Percentiles rank a stretch among this genome's conserved stretches.
phyloP scores from a whole-genome alignment of 163 green algal genomes.

The Trebouxia gelatinosa region DNA sequence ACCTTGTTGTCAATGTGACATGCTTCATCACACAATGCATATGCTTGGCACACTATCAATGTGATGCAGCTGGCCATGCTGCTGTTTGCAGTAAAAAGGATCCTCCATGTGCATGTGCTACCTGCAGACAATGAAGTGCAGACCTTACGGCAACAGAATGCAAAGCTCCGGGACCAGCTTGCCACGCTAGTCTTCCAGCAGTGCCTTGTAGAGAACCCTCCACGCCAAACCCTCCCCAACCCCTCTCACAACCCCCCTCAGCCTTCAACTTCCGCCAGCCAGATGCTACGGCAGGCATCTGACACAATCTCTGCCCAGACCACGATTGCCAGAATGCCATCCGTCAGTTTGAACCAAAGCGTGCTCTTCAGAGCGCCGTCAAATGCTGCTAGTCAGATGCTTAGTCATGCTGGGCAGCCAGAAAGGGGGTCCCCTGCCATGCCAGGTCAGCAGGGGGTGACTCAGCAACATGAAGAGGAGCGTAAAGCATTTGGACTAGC shows the following conservation, averaged over 20 bases:
- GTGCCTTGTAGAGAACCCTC: constrained; percentile 11
- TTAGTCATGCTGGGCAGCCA: background rate
- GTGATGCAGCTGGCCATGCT: background rate
- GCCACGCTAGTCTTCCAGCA: constrained; percentile 20
- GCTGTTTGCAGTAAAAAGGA: background rate
- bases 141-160: background rate
- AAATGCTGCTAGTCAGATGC: background rate
- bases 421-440: background rate
- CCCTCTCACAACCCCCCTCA: constrained; percentile 4
- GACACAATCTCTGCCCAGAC: background rate
- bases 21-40: too few species aligned
- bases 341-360: constrained; percentile 2
- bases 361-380: constrained; percentile 4
- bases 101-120: background rate
- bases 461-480: constrained; percentile 20
- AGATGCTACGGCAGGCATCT: background rate
- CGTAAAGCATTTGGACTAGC: constrained; percentile 45
- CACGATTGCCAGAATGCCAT: background rate
- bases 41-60: too few species aligned
- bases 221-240: background rate
- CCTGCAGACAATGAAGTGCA: constrained; percentile 3
- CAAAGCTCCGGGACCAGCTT: constrained; percentile 22
- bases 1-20: too few species aligned
- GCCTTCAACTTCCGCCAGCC: constrained; percentile 3
- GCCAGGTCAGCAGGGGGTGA: background rate